A percentile compares a stretch with the other conserved stretches of the same genome.
phyloP scores from a whole-genome alignment of 1,284 basidiomycete species.

The Malassezia nana region DNA sequence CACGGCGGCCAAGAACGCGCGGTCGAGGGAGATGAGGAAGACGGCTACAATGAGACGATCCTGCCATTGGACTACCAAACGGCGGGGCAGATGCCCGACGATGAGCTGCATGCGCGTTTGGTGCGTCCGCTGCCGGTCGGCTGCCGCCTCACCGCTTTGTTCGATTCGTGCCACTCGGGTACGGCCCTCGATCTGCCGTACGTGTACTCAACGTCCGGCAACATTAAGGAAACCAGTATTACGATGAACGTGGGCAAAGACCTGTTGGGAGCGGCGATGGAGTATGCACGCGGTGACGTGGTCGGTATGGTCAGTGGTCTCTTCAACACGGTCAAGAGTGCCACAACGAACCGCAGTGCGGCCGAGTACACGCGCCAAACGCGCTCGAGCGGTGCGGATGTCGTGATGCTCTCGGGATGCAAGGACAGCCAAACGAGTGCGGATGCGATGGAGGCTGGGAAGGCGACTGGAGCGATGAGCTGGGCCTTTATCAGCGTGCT shows the following conservation, averaged over 20 bases:
- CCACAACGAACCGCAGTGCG: constrained; percentile 54
- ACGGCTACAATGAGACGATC: constrained; percentile 48
- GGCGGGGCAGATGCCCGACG: constrained; percentile 46
- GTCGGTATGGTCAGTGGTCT: constrained; percentile 53
- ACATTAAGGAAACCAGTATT: constrained; percentile 76
- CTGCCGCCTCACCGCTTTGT: constrained; percentile 36
- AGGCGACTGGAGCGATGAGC: constrained; percentile 60
- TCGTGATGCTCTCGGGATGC: constrained; percentile 59
- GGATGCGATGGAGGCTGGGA: constrained; percentile 69
- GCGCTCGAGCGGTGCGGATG: constrained; percentile 67
- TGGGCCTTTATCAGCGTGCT: constrained; percentile 43
- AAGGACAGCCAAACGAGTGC: constrained; percentile 88
- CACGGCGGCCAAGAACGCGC: constrained; percentile 47
- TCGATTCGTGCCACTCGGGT: constrained; percentile 46
- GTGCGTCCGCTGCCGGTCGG: constrained; percentile 44
- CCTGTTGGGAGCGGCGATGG: constrained; percentile 54
- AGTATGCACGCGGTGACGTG: constrained; percentile 68
- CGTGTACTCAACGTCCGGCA: constrained; percentile 76
- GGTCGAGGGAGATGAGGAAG: constrained; percentile 44
- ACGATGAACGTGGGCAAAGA: constrained; percentile 43
- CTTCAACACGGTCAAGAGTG: constrained; percentile 50
- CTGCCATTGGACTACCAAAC: constrained; percentile 44
- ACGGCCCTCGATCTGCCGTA: constrained; percentile 47
- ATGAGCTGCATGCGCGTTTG: constrained; percentile 45
- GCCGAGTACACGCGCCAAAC: constrained; percentile 59